Base-by-base conservation (phyloP, 225 moss, liverwort and hornwort genomes). In the Bryum argenteum region DNA sequence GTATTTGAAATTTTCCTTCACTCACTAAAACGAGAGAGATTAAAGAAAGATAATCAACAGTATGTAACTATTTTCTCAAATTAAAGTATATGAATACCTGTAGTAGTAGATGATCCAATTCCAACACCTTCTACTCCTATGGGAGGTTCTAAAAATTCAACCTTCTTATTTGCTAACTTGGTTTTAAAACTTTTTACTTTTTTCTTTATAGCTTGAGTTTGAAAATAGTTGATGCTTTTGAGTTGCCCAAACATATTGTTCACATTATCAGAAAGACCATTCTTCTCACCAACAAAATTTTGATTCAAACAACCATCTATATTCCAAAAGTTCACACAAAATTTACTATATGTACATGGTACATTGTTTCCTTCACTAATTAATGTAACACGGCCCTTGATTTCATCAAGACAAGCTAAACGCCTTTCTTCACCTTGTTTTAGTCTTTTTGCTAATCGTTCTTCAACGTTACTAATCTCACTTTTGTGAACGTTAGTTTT, bases 161-260 rank as follows among this genome's bases (percentile, higher is more conserved):
- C 2, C 61, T 79, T 85, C 18, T 72, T 67, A 0, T 63, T 62
- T 60, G 67, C 24, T 42, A 79, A 44, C 15, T 65, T 78, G 3
- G 65, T 64, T 21, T 56, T 65, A 56, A 82, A 9, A 19, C 53
- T 76, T 61, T 24, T 82, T 10, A 79, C 41, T 63, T 28, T 78
- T 8, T 72, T 82, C 24, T 70, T 57, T 12, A 61, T 77, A 19
- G 78, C 84, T 64, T 81, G 75, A 9, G 77, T 71, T 48, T 78
- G 62, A 54, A 76, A 73, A 1, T 42, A 39, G 10, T 2, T 6
- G 13, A 59, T 59, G 5, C 17, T 0, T 19, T 28, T 51, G 9
- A 61, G 38, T 28, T 1, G 8, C 18, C 5, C 8, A 24, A 37
- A 33, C 15, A 23, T 22, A 37, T 58, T 10, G 62, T 45, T 28